Evolutionary conservation across 306 rosid genomes (phyloP).

Genomic region (Sphenostylis stenocarpa): DNA sequence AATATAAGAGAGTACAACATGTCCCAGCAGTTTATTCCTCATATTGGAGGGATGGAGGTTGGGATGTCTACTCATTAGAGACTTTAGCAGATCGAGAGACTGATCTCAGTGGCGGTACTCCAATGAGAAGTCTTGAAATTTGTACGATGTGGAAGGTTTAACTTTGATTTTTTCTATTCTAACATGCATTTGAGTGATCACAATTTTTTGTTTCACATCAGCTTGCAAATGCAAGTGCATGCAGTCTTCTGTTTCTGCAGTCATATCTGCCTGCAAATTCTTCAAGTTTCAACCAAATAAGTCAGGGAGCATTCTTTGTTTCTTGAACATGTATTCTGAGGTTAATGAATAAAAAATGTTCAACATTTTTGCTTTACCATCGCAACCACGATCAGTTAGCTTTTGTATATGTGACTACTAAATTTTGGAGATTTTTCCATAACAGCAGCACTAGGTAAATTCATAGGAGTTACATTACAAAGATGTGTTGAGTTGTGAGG

Average conservation of each 20-base stretch:
- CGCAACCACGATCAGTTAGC: neutral
- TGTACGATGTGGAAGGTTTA: constrained; percentile 48
- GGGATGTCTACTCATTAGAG: constrained; percentile 62
- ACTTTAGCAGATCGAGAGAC: constrained; percentile 36
- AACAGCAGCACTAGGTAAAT: neutral
- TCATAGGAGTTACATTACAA: neutral
- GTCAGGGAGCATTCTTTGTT: neutral
- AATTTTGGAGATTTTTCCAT: neutral
- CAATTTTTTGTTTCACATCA: neutral
- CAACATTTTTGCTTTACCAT: neutral
- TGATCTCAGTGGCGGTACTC: constrained; percentile 13
- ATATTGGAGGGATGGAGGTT: constrained; percentile 61
- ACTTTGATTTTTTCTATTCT: neutral
- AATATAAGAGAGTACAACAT: constrained; percentile 49
- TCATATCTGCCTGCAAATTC: neutral
- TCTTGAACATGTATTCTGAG: neutral
- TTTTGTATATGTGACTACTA: neutral
- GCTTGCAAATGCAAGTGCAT: neutral
- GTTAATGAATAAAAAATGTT: constrained; percentile 20
- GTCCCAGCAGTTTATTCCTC: constrained; percentile 56
- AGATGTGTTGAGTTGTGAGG: neutral
- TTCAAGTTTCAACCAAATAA: constrained; percentile 5
- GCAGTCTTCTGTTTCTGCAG: neutral
- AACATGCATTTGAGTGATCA: neutral
- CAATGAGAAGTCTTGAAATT: constrained; percentile 28